phyloP scores from a whole-genome alignment of 208 protist genomes.

The Wallacemonas sp. region DNA sequence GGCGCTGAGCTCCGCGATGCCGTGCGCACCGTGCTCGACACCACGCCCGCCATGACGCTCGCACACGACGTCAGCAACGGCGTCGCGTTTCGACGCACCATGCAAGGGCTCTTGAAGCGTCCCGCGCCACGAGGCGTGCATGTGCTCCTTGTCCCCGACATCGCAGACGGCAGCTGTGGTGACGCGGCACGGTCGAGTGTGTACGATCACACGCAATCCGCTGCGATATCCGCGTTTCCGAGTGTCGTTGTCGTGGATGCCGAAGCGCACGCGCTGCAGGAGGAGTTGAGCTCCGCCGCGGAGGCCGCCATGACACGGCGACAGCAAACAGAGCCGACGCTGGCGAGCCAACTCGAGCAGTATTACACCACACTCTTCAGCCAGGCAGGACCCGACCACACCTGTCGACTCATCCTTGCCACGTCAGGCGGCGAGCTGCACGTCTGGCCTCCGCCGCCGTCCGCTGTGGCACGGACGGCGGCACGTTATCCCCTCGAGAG shows the following conservation, averaged over 20 bases:
- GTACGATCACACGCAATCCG: not conserved
- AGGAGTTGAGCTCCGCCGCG: slow-evolving; percentile 11
- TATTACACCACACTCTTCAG: no score
- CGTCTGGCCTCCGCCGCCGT: not conserved
- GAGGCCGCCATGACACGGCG: not conserved
- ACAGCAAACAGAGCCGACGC: no score
- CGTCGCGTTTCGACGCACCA: slow-evolving; percentile 5
- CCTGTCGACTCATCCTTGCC: not conserved
- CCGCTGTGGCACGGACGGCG: not conserved
- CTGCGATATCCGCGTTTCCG: not conserved
- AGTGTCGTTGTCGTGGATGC: slow-evolving; percentile 9
- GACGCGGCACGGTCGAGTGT: not conserved
- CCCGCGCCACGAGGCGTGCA: no score
- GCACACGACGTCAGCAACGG: not conserved
- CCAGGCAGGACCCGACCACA: no score
- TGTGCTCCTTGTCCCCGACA: slow-evolving; percentile 9
- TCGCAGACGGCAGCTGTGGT: not conserved
- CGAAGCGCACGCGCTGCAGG: not conserved
- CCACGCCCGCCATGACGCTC: not conserved
- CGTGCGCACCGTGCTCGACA: not conserved
- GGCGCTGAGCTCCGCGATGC: slow-evolving; percentile 5
- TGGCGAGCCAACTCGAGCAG: no score
- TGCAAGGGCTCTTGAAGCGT: slow-evolving; percentile 5
- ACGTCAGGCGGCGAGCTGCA: slow-evolving; percentile 14
- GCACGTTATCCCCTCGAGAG: not conserved